Conservation (phyloP, 2,329 filamentous ascomycete species). For the Arthroderma sp. region DNA sequence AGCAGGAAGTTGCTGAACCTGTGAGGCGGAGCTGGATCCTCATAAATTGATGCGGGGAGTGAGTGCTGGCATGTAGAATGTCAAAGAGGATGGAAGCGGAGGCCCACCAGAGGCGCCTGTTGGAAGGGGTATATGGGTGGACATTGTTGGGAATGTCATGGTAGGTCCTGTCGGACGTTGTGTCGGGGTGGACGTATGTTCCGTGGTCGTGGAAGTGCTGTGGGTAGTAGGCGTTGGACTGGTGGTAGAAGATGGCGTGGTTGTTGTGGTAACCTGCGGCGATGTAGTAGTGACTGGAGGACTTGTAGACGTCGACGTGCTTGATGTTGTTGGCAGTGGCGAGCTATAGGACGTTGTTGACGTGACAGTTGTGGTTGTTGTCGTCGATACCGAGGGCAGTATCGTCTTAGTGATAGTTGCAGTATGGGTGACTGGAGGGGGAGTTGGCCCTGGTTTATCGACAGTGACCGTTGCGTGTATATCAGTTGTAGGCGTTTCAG, state of each 20-base stretch:
- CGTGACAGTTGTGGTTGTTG: conserved; percentile 4
- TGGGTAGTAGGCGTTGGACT: background rate
- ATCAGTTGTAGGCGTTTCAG: conserved; percentile 8
- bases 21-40: background rate
- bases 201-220: background rate
- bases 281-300: background rate
- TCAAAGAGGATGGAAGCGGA: background rate
- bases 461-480: conserved; percentile 12
- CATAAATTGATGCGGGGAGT: background rate
- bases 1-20: background rate
- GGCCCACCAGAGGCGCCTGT: background rate
- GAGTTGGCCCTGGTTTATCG: conserved; percentile 1
- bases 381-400: background rate
- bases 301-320: background rate
- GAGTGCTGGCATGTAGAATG: background rate
- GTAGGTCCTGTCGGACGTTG: background rate
- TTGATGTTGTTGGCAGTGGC: background rate
- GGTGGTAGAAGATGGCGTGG: background rate
- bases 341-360: conserved; percentile 4
- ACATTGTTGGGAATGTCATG: background rate
- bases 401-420: conserved; percentile 11
- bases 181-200: background rate
- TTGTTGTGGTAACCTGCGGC: background rate
- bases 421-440: conserved; percentile 11
- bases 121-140: background rate